These are phyloP conservation scores for Mortierella sp. DNA, from an alignment of 371 early-diverging fungal genomes.

Conservation along the genomic window DNA sequence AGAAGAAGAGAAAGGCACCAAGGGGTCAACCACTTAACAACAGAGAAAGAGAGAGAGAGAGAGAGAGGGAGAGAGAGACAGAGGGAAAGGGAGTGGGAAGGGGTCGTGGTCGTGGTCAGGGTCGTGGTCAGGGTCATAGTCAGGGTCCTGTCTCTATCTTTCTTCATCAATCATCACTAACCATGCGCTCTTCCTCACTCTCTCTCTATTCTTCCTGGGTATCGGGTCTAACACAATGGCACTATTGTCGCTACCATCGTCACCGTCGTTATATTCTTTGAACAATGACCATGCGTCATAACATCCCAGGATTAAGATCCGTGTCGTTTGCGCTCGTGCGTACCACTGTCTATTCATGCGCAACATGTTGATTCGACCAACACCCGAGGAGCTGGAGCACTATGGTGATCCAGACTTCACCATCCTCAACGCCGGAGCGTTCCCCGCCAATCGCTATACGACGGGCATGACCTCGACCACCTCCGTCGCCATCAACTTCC, in stretches of 20 bases:
- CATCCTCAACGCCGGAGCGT: slow-evolving; percentile 95
- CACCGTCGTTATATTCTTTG: background rate
- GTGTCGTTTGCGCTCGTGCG: slow-evolving; percentile 94
- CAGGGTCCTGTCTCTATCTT: background rate
- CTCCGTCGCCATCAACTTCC: slow-evolving; percentile 92
- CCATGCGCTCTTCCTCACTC: background rate
- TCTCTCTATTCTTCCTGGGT: background rate
- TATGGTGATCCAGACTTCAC: slow-evolving; percentile 97
- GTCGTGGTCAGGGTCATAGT: background rate
- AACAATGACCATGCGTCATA: too few species aligned
- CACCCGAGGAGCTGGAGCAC: slow-evolving; percentile 85
- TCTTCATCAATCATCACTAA: background rate
- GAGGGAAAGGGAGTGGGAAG: background rate
- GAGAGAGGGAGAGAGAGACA: background rate
- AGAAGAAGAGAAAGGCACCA: background rate
- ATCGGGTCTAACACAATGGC: background rate
- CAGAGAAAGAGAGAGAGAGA: background rate
- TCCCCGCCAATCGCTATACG: slow-evolving; percentile 96
- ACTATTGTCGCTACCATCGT: background rate
- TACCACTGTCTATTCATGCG: slow-evolving; percentile 97
- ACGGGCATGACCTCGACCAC: slow-evolving; percentile 97
- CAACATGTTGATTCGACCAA: slow-evolving; percentile 98
- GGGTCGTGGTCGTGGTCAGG: background rate
- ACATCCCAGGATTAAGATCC: slow-evolving; percentile 82
- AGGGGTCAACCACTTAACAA: background rate